Percentiles rank a stretch among this genome's conserved stretches.
phyloP scores from a whole-genome alignment of 139 green algal species.

The Nannochloris sp. region DNA sequence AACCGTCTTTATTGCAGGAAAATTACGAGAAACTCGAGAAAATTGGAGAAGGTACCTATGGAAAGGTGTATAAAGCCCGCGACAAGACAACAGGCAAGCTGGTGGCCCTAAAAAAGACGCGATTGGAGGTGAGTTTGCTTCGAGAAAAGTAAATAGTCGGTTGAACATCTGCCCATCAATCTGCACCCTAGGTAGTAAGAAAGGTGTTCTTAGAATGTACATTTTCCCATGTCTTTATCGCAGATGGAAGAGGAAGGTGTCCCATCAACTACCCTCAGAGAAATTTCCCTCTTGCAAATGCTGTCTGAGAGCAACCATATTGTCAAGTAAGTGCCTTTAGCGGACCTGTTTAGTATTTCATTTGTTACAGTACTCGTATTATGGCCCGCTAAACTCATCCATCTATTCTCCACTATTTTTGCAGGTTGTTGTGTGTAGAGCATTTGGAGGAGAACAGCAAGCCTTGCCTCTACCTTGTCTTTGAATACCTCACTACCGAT shows the following conservation, averaged over 20 bases:
- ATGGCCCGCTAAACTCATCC: not conserved
- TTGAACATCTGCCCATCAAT: not conserved
- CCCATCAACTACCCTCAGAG: conserved; percentile 90
- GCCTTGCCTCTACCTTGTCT: conserved; percentile 96
- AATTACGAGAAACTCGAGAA: conserved; percentile 95
- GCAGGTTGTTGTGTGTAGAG: conserved; percentile 91
- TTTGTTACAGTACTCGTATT: not conserved
- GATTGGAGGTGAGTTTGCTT: conserved; percentile 66
- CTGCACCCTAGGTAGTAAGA: not conserved
- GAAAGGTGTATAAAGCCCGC: conserved; percentile 92
- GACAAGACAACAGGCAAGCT: conserved; percentile 72
- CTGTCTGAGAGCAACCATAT: conserved; percentile 81
- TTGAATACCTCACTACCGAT: conserved; percentile 96
- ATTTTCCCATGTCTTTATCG: not conserved
- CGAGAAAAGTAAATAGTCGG: not conserved
- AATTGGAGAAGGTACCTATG: conserved; percentile 94
- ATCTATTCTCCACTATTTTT: not conserved
- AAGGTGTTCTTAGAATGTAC: not conserved
- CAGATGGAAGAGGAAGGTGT: conserved; percentile 98
- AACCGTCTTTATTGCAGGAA: conserved; percentile 23
- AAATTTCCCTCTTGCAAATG: conserved; percentile 93
- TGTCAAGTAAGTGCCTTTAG: conserved; percentile 74
- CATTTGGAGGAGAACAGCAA: conserved; percentile 94
- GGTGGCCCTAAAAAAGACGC: conserved; percentile 97
- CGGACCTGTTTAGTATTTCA: not conserved